phyloP scores from a whole-genome alignment of 2,329 filamentous ascomycete species.

The Aspergillus melleus region DNA sequence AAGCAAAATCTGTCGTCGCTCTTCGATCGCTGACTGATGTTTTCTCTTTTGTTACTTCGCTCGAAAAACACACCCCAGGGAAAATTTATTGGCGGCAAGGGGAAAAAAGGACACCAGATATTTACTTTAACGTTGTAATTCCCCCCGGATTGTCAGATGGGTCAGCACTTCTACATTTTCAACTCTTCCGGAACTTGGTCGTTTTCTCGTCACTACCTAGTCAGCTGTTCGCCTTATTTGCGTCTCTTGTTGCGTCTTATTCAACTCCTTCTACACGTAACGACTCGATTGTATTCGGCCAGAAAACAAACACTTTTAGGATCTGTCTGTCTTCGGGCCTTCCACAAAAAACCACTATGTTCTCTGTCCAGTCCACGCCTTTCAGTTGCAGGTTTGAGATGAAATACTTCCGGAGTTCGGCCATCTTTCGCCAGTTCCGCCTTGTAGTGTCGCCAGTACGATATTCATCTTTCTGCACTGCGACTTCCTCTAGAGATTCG shows the following conservation, averaged over 20 bases:
- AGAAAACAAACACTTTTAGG: conserved; percentile 21
- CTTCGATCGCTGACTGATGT: conserved; percentile 40
- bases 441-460: conserved; percentile 24
- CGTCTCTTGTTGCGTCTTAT: conserved; percentile 39
- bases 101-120: conserved; percentile 31
- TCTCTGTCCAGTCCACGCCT: conserved; percentile 7
- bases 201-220: conserved; percentile 35
- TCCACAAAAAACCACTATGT: conserved; percentile 2
- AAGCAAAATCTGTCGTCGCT: conserved; percentile 33
- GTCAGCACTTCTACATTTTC: conserved; percentile 41
- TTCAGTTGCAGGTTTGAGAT: conserved; percentile 11
- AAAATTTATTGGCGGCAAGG: conserved; percentile 44
- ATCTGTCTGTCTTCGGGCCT: conserved; percentile 17
- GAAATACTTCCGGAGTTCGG: conserved; percentile 12
- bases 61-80: conserved; percentile 31
- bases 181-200: conserved; percentile 39
- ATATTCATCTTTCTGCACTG: conserved; percentile 6
- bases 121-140: conserved; percentile 46
- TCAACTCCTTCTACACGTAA: conserved; percentile 39
- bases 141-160: conserved; percentile 44
- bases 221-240: conserved; percentile 43
- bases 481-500: background rate
- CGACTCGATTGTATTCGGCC: conserved; percentile 44
- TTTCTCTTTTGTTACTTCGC: conserved; percentile 42
- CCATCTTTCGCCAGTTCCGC: conserved; percentile 19